Conservation (phyloP, 2,329 filamentous ascomycete species). For the Penicillium sp. region DNA sequence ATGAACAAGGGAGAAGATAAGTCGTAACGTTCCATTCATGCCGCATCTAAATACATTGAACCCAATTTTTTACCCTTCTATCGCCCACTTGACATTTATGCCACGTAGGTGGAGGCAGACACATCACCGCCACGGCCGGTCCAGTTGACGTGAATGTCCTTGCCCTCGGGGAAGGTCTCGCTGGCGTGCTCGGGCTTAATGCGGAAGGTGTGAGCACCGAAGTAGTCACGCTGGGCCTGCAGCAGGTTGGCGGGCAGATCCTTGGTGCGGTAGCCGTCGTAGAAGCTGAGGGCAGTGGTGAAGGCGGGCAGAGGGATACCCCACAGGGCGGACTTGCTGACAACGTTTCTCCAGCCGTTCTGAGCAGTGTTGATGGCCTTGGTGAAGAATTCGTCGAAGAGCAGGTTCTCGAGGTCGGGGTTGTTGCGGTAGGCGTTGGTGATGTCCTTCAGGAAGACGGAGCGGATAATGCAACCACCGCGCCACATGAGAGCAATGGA, state of each 20-base stretch:
- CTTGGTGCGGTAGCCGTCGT: conserved; percentile 97
- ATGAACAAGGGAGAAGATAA: conserved; percentile 4
- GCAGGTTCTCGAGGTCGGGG: conserved; percentile 93
- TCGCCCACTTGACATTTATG: conserved; percentile 60
- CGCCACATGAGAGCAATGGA: conserved; percentile 99
- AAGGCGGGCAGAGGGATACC: conserved; percentile 97
- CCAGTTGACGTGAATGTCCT: conserved; percentile 99
- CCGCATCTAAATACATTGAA: conserved; percentile 33
- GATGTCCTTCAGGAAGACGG: conserved; percentile 99
- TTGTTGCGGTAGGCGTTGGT: conserved; percentile 94
- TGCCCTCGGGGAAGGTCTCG: conserved; percentile 78
- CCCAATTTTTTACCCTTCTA: conserved; percentile 29
- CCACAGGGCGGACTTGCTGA: conserved; percentile 88
- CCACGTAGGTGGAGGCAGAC: conserved; percentile 95
- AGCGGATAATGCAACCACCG: conserved; percentile 99
- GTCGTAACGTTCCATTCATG: conserved; percentile 33
- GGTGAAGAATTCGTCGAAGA: conserved; percentile 99
- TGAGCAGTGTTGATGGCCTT: conserved; percentile 97
- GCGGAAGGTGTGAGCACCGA: conserved; percentile 89
- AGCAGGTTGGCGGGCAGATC: conserved; percentile 97
- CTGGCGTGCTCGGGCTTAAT: conserved; percentile 80
- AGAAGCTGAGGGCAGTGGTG: conserved; percentile 96
- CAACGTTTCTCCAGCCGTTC: conserved; percentile 86
- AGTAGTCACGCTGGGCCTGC: conserved; percentile 99
- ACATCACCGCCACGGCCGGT: conserved; percentile 97